Conservation (phyloP, 306 rosid genomes). For the Trichosanthes truncata region DNA sequence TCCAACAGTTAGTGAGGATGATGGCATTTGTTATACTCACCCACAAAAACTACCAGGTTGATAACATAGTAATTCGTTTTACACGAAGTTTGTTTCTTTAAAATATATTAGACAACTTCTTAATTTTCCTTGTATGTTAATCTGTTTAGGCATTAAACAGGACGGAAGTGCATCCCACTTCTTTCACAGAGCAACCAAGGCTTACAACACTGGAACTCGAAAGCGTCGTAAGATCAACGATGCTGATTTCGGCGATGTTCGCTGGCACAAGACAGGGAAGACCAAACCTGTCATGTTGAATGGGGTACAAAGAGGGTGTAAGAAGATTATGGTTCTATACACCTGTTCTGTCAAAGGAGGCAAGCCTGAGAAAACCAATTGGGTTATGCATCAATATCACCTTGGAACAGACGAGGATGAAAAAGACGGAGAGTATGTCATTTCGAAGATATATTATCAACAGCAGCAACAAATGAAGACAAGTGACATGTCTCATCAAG, state of each 20-base stretch:
- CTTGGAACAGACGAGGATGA: conserved; percentile 70
- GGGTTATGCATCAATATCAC: conserved; percentile 94
- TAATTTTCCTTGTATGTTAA: neutral
- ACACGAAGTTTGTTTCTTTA: neutral
- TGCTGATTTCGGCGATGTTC: conserved; percentile 61
- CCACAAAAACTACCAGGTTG: conserved; percentile 72
- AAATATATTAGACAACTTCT: neutral
- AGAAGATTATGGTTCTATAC: conserved; percentile 86
- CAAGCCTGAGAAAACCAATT: conserved; percentile 67
- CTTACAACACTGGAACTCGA: conserved; percentile 68
- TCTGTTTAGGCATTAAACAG: conserved; percentile 55
- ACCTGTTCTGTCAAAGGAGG: conserved; percentile 39
- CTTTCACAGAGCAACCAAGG: conserved; percentile 80
- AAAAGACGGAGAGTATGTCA: conserved; percentile 54
- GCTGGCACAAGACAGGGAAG: conserved; percentile 91
- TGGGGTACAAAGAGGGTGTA: conserved; percentile 60
- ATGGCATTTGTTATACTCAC: conserved; percentile 75
- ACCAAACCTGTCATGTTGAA: conserved; percentile 62
- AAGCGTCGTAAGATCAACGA: conserved; percentile 56
- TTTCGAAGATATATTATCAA: conserved; percentile 71
- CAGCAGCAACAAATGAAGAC: conserved; percentile 50
- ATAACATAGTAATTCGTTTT: neutral
- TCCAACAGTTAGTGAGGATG: conserved; percentile 42
- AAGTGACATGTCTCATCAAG: conserved; percentile 38
- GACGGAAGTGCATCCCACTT: conserved; percentile 71